A percentile compares a stretch with the other conserved stretches of the same genome.
Evolutionary conservation across 768 basidiomycete genomes (phyloP).

Genomic region (Hebeloma cylindrosporum): DNA sequence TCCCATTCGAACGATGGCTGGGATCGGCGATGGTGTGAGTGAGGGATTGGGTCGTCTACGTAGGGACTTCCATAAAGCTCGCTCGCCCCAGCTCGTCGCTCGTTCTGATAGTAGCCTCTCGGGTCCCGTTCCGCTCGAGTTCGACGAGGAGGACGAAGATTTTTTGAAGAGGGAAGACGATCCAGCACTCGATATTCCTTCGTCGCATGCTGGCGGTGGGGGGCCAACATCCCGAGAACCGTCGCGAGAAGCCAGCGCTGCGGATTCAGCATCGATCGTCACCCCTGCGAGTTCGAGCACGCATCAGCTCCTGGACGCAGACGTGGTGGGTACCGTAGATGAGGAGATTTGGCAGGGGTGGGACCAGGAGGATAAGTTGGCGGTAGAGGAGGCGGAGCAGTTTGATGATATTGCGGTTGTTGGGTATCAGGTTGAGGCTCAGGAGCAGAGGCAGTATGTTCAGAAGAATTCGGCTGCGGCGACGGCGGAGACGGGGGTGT

Average conservation of each 20-base stretch:
- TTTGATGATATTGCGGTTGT: constrained; percentile 43
- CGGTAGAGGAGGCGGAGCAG: constrained; percentile 52
- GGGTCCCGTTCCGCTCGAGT: constrained; percentile 49
- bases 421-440: no score
- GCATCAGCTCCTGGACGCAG: constrained; percentile 33
- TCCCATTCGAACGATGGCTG: constrained; percentile 56
- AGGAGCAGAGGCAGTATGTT: no score
- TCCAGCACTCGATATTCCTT: constrained; percentile 15
- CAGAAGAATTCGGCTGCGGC: no score
- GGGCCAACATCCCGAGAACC: constrained; percentile 21
- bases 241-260: constrained; percentile 29
- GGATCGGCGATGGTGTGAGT: constrained; percentile 53
- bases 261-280: constrained; percentile 30
- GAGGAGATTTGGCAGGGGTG: constrained; percentile 42
- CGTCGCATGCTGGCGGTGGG: constrained; percentile 15
- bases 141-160: constrained; percentile 72
- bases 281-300: constrained; percentile 40
- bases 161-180: constrained; percentile 34
- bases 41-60: constrained; percentile 61
- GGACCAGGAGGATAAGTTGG: constrained; percentile 43
- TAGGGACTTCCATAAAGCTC: constrained; percentile 53
- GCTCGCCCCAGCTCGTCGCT: constrained; percentile 41
- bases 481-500: no score
- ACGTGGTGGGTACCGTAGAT: constrained; percentile 27
- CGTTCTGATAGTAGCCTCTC: constrained; percentile 24